These are phyloP conservation scores for Pseudogymnoascus sp. DNA, from an alignment of 2,329 filamentous ascomycete species.

Conservation along the genomic window DNA sequence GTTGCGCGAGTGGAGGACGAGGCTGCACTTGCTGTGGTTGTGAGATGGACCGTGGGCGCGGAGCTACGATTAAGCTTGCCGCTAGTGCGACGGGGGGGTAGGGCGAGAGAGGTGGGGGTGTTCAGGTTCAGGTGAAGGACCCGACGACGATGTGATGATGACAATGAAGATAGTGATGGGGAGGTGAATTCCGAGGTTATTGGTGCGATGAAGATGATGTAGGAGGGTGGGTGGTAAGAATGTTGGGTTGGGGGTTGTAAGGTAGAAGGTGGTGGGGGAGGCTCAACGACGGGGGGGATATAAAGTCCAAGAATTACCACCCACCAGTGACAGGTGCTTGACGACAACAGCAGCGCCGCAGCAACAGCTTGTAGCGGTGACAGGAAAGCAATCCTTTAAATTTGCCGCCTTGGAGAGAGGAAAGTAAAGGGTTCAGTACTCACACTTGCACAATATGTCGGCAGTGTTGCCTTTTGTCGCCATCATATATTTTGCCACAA, in stretches of 20 bases:
- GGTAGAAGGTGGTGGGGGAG: neutral
- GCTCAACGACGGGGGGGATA: neutral
- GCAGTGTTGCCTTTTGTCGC: too few species aligned
- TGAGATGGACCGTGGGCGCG: neutral
- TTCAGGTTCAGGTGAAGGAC: neutral
- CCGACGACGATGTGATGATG: neutral
- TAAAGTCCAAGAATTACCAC: neutral
- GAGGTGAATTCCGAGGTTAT: neutral
- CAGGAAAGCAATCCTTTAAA: neutral
- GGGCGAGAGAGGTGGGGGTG: neutral
- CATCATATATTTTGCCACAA: too few species aligned
- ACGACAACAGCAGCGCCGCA: neutral
- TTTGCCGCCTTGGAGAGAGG: too few species aligned
- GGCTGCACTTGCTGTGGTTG: neutral
- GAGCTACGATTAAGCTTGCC: constrained; percentile 2
- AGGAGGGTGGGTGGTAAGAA: neutral
- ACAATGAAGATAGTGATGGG: too few species aligned
- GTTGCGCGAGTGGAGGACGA: neutral
- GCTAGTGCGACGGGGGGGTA: neutral
- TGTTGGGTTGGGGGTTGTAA: neutral
- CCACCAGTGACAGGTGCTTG: neutral
- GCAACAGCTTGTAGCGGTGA: neutral
- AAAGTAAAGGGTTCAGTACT: too few species aligned
- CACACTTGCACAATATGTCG: too few species aligned
- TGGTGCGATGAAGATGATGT: neutral